phyloP scores from a whole-genome alignment of 805 yeast species.

The Clavispora phyllophila region DNA sequence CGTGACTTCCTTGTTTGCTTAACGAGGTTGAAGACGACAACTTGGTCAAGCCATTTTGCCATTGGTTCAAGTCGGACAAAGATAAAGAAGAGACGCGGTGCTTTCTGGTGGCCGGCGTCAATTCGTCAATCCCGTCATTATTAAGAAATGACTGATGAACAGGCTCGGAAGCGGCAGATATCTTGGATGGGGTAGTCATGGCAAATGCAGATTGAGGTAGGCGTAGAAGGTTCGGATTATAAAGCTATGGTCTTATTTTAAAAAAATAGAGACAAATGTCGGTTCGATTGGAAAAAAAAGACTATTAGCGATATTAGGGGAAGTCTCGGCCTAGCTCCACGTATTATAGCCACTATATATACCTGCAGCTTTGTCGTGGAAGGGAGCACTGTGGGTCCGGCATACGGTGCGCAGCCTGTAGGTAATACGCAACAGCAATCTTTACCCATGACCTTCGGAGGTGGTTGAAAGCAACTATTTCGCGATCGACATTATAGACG shows the following conservation, averaged over 20 bases:
- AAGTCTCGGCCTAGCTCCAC: too few relatives aligned
- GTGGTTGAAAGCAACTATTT: neutral
- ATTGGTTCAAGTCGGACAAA: slow-evolving; percentile 59
- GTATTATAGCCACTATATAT: neutral
- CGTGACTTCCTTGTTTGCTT: slow-evolving; percentile 27
- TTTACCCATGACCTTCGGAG: neutral
- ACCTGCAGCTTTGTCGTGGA: neutral
- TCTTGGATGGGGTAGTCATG: slow-evolving; percentile 4
- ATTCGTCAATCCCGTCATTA: slow-evolving; percentile 67
- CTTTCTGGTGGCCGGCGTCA: slow-evolving; percentile 57
- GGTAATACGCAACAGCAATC: neutral
- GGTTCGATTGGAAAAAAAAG: neutral
- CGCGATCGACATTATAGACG: neutral
- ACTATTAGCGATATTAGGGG: neutral
- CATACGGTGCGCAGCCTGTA: neutral
- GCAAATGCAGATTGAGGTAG: neutral
- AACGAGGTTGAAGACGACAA: slow-evolving; percentile 33
- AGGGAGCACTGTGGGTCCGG: neutral
- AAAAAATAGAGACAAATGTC: neutral
- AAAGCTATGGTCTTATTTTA: neutral
- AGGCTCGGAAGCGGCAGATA: slow-evolving; percentile 9
- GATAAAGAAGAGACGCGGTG: slow-evolving; percentile 64
- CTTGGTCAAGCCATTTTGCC: slow-evolving; percentile 48
- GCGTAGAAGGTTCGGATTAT: neutral
- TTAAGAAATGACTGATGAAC: slow-evolving; percentile 53